A percentile compares a stretch with the other conserved stretches of the same genome.
These are phyloP conservation scores for Cetraspora pellucida DNA, from an alignment of 192 early-diverging fungal genomes.

Conservation along the genomic window DNA sequence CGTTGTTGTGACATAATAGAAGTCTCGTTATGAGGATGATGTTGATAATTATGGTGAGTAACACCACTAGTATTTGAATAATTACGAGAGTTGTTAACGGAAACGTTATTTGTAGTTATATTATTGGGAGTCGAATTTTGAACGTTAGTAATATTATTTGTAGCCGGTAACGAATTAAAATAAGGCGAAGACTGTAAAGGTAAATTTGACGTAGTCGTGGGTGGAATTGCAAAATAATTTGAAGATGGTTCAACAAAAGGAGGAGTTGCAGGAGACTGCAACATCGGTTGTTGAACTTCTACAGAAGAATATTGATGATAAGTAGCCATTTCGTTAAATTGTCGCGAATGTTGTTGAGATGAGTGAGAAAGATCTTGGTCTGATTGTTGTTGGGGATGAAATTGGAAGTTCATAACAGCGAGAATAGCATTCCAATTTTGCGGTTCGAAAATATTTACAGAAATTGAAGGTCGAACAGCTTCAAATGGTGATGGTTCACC, in stretches of 20 bases:
- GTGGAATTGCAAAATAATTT: background rate
- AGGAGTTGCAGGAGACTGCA: background rate
- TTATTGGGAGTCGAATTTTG: background rate
- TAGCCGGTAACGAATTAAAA: background rate
- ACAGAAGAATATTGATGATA: background rate
- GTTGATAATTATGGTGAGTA: background rate
- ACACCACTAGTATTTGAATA: background rate
- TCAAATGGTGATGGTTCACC: background rate
- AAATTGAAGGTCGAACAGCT: background rate
- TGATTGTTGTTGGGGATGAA: background rate
- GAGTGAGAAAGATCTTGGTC: background rate
- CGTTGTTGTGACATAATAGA: background rate
- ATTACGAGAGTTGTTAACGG: background rate
- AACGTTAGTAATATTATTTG: background rate
- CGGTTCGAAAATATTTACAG: background rate
- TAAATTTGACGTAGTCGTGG: background rate
- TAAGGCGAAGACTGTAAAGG: background rate
- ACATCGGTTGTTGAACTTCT: background rate
- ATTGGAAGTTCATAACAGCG: background rate
- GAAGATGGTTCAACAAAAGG: conserved; percentile 5
- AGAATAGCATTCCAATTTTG: background rate
- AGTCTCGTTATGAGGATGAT: background rate
- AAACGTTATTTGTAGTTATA: background rate
- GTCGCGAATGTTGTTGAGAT: background rate
- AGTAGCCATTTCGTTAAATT: background rate